Percentiles rank a stretch among this genome's conserved stretches.
These are phyloP conservation scores for Balansia obtecta DNA, from an alignment of 2,329 filamentous ascomycete species.

Conservation along the genomic window DNA sequence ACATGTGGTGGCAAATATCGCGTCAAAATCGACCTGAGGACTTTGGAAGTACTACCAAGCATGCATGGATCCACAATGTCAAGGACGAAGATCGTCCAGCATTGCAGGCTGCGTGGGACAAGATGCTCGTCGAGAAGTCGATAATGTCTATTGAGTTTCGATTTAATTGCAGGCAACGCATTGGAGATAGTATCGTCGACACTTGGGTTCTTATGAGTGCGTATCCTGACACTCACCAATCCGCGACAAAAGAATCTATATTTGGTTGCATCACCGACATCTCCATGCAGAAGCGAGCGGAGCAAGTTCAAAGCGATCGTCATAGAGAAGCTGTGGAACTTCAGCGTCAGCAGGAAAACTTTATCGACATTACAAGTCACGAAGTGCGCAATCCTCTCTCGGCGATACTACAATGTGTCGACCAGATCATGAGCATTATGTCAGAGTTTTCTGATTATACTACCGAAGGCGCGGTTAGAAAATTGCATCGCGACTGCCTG, in stretches of 20 bases:
- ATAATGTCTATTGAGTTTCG: constrained; percentile 60
- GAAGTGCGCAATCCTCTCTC: constrained; percentile 67
- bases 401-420: constrained; percentile 63
- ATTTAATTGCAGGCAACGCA: constrained; percentile 55
- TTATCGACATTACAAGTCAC: constrained; percentile 61
- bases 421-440: constrained; percentile 50
- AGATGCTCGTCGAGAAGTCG: constrained; percentile 39
- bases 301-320: constrained; percentile 39
- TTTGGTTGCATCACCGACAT: constrained; percentile 78
- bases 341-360: constrained; percentile 59
- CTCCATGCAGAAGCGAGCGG: constrained; percentile 71
- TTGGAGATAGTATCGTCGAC: constrained; percentile 46
- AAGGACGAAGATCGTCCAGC: constrained; percentile 49
- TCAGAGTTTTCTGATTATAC: constrained; percentile 20
- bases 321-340: constrained; percentile 71
- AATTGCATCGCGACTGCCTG: constrained; percentile 41
- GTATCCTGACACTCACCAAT: constrained; percentile 54
- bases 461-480: constrained; percentile 28
- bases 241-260: constrained; percentile 56
- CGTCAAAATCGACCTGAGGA: constrained; percentile 46
- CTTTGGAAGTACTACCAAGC: constrained; percentile 31
- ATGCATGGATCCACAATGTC: constrained; percentile 59
- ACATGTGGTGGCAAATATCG: constrained; percentile 63
- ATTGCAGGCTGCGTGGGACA: constrained; percentile 47
- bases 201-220: constrained; percentile 69